Evolutionary conservation across 768 basidiomycete genomes (phyloP).

Genomic region (Pisolithus microcarpus): DNA sequence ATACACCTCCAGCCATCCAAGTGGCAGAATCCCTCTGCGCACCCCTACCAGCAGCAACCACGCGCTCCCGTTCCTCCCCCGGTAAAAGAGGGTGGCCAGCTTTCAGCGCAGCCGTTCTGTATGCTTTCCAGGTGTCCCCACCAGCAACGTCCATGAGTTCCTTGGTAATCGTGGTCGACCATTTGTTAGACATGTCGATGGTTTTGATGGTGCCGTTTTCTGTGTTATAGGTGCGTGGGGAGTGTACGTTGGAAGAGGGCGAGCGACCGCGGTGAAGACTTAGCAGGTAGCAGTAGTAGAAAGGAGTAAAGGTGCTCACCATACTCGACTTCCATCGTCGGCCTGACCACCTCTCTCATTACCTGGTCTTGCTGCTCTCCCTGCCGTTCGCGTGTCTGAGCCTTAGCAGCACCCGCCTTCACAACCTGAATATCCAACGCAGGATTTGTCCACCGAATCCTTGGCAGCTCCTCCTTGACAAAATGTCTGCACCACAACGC

Average conservation of each 20-base stretch:
- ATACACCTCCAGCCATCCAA: too few relatives aligned
- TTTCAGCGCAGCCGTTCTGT: conserved; percentile 41
- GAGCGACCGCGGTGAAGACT: too few relatives aligned
- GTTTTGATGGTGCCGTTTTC: conserved; percentile 42
- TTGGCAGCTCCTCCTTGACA: conserved; percentile 68
- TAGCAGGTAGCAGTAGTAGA: too few relatives aligned
- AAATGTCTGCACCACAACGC: conserved; percentile 49
- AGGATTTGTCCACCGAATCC: conserved; percentile 75
- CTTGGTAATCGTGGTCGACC: conserved; percentile 58
- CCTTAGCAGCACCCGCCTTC: conserved; percentile 31
- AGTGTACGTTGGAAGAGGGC: background rate
- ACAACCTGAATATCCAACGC: conserved; percentile 52
- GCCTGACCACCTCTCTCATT: conserved; percentile 36
- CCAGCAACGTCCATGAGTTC: conserved; percentile 68
- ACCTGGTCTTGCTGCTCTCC: too few relatives aligned
- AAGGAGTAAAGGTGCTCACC: conserved; percentile 37
- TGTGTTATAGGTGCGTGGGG: conserved; percentile 15
- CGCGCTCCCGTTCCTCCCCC: conserved; percentile 32
- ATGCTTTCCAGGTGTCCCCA: conserved; percentile 49
- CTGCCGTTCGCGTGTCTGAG: conserved; percentile 38
- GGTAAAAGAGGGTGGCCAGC: conserved; percentile 45
- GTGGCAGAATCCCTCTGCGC: background rate
- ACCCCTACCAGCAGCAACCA: conserved; percentile 8
- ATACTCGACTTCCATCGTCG: conserved; percentile 55
- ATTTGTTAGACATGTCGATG: conserved; percentile 57